Evolutionary conservation across 768 basidiomycete species (phyloP), one percentile per base, ranked within the genome.

Genomic region (Psilocybe subaeruginosa): DNA sequence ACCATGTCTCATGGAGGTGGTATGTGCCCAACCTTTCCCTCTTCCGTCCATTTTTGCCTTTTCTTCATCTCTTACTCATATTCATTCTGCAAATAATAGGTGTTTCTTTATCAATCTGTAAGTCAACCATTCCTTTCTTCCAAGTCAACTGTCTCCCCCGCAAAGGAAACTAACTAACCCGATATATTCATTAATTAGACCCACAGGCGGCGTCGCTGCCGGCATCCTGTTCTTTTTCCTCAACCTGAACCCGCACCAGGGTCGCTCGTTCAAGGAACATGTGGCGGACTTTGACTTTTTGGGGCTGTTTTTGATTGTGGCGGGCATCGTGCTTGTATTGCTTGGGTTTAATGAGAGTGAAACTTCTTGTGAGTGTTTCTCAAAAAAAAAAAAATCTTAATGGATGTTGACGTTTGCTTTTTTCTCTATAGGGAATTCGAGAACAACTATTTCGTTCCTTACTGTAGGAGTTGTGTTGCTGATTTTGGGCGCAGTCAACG

Each of bases 1-100:
- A 92, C 68, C 87, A 90, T 68, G 86, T 87, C 16, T 80, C 86
- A 1, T 94, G 92, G 92, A 75, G 92, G 76, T 93, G 92, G 92
- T 85, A 64, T 45, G 78, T 58, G 43, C 11, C 33, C 33, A n/a
- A 27, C 39, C 43, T 58, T 61, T 45, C 53, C 27, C 23, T 43
- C 9, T 41, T 23, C 23, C 23, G 2, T 23, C 23, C 33, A 60
- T 16, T 31, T 23, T 11, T n/a, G 53, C 37, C 16, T 17, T 52
- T 51, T 65, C 29, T 23, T 23, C 23, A 23, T 23, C 23, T 23
- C 23, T 23, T 23, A 23, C 23, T 23, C 23, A 23, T 23, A 23
- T 23, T 23, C 23, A 23, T 23, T 23, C 23, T 23, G 0, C 23
- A 23, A 23, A 23, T 23, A 23, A 23, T 23, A 86, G 85, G 86